A percentile compares a stretch with the other conserved stretches of the same genome.
phyloP scores from a whole-genome alignment of 2,329 filamentous ascomycete species.

The Aspergillus quadrilineatus region DNA sequence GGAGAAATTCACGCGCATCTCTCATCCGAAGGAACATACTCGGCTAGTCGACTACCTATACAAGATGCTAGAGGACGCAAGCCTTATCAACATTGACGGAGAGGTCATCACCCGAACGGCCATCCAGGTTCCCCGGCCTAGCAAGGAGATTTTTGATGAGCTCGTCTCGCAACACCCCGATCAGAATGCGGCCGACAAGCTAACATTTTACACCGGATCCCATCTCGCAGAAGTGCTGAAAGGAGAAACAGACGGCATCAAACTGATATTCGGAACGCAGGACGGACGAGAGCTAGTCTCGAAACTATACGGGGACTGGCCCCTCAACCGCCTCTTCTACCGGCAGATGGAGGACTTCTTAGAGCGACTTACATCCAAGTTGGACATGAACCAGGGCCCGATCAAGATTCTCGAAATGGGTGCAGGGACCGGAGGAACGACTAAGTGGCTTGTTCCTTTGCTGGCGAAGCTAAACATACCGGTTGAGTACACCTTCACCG shows the following conservation, averaged over 20 bases:
- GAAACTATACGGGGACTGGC: conserved; percentile 38
- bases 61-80: conserved; percentile 32
- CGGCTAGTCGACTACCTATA: conserved; percentile 37
- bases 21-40: conserved; percentile 26
- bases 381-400: conserved; percentile 24
- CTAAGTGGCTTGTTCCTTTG: conserved; percentile 28
- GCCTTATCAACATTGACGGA: conserved; percentile 31
- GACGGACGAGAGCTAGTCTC: conserved; percentile 39
- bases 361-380: conserved; percentile 18
- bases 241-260: conserved; percentile 39
- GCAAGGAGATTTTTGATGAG: conserved; percentile 27
- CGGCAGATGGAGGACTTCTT: conserved; percentile 38
- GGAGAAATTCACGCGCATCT: conserved; percentile 22
- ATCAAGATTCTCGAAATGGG: conserved; percentile 42
- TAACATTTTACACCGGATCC: conserved; percentile 23
- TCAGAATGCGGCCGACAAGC: conserved; percentile 28
- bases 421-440: conserved; percentile 42
- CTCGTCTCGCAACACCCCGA: conserved; percentile 21
- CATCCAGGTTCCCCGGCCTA: conserved; percentile 20
- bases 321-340: conserved; percentile 36
- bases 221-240: conserved; percentile 22
- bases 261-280: conserved; percentile 41
- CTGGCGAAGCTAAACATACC: conserved; percentile 28
- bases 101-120: conserved; percentile 30
- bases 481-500: conserved; percentile 43